Base-by-base conservation (phyloP, 768 basidiomycete genomes). In the Tulasnella sp. region DNA sequence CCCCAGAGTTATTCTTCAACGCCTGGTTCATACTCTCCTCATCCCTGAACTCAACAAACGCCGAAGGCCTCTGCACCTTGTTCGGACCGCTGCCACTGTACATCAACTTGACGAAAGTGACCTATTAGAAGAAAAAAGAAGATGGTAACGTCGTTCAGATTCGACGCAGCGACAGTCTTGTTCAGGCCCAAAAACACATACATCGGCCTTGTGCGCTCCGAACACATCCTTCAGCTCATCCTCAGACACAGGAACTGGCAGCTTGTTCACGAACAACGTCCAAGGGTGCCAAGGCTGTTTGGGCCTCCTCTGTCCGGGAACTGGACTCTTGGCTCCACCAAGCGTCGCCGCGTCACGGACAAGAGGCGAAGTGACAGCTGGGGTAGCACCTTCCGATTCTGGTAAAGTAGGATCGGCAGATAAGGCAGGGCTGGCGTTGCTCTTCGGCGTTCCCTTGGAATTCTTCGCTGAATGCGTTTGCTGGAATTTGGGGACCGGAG, bases 1-100 rank as follows among this genome's bases (percentile, higher is more conserved):
- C 94, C 84, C 91, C 90, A 35, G 87, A 88, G 80, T 93, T 91
- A 81, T 90, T 92, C 69, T 89, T 90, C 29, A 96, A 85, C 0
- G 92, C 95, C 26, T 86, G 88, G 81, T 90, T 93, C 93, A 96
- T 93, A 13, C 90, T 87, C 70, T 92, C 93, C 81, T 96, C 94
- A 81, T 94, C 93, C 5, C 90, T 92, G 84, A 97, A 98, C 82
- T 97, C 96, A 74, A 98, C 89, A 82, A 95, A 98, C 1, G 91
- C 93, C 77, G 95, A 86, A 80, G 87, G 81, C 82, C 83, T 89
- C 76, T 84, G 85, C 39, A 67, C 69, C n/a, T 44, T 26, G 42
- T 40, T 73, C 44, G n/a, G 20, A 20, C 72, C 48, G 40, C 84
- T 81, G 81, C 84, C 87, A 16, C 80, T 83, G 75, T 83, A 81